Conservation (phyloP, 108 stramenopile genomes). For the Pseudonitzschia multistriata region DNA sequence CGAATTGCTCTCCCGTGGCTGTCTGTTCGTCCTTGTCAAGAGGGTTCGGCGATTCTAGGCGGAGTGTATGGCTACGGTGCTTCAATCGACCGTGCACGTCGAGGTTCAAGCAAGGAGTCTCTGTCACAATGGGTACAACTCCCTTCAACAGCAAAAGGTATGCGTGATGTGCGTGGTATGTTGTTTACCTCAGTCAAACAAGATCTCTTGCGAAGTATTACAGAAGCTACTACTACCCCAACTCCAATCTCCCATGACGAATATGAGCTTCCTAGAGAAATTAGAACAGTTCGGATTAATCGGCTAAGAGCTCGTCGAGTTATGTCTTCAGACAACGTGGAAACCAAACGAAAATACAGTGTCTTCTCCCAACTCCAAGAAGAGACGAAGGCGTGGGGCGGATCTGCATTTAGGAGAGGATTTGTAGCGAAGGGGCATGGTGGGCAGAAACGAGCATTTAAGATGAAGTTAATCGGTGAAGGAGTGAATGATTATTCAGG, state of each 20-base stretch:
- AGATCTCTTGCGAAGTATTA: conserved; percentile 65
- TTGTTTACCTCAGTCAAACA: conserved; percentile 77
- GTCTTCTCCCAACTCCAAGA: conserved; percentile 93
- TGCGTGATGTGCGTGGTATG: conserved; percentile 50
- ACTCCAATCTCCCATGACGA: conserved; percentile 95
- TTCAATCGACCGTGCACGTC: conserved; percentile 70
- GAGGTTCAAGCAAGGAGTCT: conserved; percentile 15
- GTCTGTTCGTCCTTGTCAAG: conserved; percentile 74
- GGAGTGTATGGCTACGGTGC: conserved; percentile 77
- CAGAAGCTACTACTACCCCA: conserved; percentile 86
- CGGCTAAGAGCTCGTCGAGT: conserved; percentile 77
- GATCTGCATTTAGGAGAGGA: conserved; percentile 84
- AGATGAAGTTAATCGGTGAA: conserved; percentile 96
- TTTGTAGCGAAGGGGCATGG: conserved; percentile 96
- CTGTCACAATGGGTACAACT: conserved; percentile 55
- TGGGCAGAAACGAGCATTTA: conserved; percentile 95
- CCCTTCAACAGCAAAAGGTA: conserved; percentile 48
- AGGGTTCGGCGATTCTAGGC: conserved; percentile 75
- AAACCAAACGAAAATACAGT: conserved; percentile 67
- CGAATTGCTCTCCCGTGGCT: conserved; percentile 71
- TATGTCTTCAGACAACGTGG: conserved; percentile 45
- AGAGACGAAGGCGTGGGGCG: conserved; percentile 88
- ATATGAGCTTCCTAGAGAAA: conserved; percentile 94
- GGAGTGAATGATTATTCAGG: conserved; percentile 99
- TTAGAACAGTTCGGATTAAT: conserved; percentile 88